Conservation (phyloP, 257 asterid genomes). For the Solanum clarkiae region DNA sequence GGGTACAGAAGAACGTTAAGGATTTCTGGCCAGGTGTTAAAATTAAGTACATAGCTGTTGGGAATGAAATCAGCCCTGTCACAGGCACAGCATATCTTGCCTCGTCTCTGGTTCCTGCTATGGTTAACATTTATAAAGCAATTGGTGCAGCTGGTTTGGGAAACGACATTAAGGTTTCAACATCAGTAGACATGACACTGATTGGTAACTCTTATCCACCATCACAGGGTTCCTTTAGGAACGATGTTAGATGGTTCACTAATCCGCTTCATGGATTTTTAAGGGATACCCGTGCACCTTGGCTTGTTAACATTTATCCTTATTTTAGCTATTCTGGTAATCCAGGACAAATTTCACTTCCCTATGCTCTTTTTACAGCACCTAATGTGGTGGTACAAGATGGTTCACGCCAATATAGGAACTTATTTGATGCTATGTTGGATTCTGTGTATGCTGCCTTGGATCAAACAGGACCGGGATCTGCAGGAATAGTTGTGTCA, state of each 20-base stretch:
- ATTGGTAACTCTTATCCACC: conserved; percentile 24
- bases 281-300: neutral
- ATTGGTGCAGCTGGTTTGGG: neutral
- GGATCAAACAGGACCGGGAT: neutral
- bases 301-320: conserved; percentile 15
- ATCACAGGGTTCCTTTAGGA: neutral
- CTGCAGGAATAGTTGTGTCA: conserved; percentile 17
- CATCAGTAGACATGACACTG: conserved; percentile 1
- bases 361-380: neutral
- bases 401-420: neutral
- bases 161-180: conserved; percentile 8
- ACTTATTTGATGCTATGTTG: neutral
- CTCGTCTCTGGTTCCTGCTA: conserved; percentile 8
- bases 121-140: conserved; percentile 14
- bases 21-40: neutral
- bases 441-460: neutral
- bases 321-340: neutral
- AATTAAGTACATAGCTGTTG: conserved; percentile 19
- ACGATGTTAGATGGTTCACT: neutral
- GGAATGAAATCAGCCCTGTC: conserved; percentile 23
- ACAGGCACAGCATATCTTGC: neutral
- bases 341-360: neutral
- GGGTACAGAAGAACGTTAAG: neutral
- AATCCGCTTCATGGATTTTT: conserved; percentile 10
- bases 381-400: neutral